Evolutionary conservation across 2,329 filamentous ascomycete species (phyloP), one percentile per base, ranked within the genome.

Genomic region (Pyricularia pennisetigena): DNA sequence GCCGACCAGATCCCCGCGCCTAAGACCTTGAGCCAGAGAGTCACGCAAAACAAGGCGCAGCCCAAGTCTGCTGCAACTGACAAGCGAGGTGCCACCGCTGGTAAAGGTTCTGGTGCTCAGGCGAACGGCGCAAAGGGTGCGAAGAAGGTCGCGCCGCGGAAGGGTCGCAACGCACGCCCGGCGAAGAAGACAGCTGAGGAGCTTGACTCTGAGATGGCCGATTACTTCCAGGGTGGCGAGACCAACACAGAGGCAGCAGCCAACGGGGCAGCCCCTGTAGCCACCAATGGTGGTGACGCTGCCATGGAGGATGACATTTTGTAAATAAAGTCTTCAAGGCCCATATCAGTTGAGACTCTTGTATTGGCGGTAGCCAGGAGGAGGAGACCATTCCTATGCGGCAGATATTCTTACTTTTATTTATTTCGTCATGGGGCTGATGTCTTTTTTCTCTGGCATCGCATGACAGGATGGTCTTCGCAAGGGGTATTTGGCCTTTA

Each of bases 141-240:
- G 73, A 82, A 79, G 78, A 85, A 85, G 79, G 32, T 23, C 10
- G 59, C 57, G 30, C 80, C 81, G 69, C 82, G 84, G 69, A 82
- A 82, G 71, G 78, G 76, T 61, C 88, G 88, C 73, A 90, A 82
- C 75, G 82, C 85, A 72, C 87, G 90, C 74, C 84, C 90, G 72
- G 81, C 88, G 75, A 83, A 96, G 82, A 98, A 98, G 91, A 97
- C 93, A 0, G 88, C 90, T 1, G 94, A 97, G 77, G 94, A 99
- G 82, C 88, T 99, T 29, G 95, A 99, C 78, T 93, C 92, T 4
- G 95, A 99, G 79, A 99, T 99, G 95, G 89, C 88, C 24, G 95
- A 98, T 79, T 99, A 99, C 82, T 98, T 96, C 77, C 88, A 84
- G 67, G 54, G 41, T 35, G 74, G 78, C 30, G 78, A 78, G 59